Conservation (phyloP, 805 yeast genomes). For the Clavispora vitiphila region DNA sequence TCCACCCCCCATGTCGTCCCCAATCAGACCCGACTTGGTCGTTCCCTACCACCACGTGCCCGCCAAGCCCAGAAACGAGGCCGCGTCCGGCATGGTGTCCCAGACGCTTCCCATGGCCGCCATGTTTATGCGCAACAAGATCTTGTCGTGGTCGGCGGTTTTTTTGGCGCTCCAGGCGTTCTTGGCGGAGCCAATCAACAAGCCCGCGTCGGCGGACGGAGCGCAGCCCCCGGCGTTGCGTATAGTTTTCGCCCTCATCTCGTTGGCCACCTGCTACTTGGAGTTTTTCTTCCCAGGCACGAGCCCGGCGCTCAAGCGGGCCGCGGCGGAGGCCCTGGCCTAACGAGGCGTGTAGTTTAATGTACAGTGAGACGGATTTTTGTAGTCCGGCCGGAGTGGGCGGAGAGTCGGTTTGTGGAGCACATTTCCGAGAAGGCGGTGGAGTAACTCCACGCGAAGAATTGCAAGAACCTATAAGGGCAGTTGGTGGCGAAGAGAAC, state of each 20-base stretch:
- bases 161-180: constrained; percentile 46
- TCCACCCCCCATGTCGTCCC: constrained; percentile 9
- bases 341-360: constrained; percentile 12
- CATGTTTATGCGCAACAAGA: constrained; percentile 55
- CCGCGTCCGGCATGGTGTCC: constrained; percentile 38
- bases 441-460: too few species aligned
- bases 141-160: constrained; percentile 53
- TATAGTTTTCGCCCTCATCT: constrained; percentile 41
- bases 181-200: constrained; percentile 39
- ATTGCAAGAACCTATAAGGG: too few species aligned
- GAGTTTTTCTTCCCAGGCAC: constrained; percentile 45
- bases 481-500: too few species aligned
- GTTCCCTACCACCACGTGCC: constrained; percentile 41
- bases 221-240: constrained; percentile 46
- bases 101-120: constrained; percentile 68
- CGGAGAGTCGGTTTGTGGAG: too few species aligned
- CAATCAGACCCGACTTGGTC: constrained; percentile 13
- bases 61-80: constrained; percentile 43
- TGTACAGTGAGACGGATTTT: too few species aligned
- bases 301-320: constrained; percentile 25
- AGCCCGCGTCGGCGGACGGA: constrained; percentile 21
- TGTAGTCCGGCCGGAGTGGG: too few species aligned
- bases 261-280: constrained; percentile 50
- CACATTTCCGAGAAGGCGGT: too few species aligned
- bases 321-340: constrained; percentile 16